Evolutionary conservation across 176 grass and related monocot species (phyloP).

Genomic region (Oropetium thomaeum): DNA sequence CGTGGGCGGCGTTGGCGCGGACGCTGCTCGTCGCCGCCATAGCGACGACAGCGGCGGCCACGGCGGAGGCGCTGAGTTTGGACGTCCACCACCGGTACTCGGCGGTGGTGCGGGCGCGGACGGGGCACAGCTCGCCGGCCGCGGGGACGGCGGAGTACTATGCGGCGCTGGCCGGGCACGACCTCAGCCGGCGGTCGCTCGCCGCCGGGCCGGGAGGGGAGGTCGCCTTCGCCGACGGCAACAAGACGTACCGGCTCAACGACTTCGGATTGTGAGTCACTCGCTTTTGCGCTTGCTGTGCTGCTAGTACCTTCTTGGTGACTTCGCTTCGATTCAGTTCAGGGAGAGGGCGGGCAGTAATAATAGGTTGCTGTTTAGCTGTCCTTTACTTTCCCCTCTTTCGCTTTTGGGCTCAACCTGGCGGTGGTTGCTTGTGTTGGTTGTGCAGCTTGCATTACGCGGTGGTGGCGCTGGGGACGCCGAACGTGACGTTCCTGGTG

Average conservation of each 20-base stretch:
- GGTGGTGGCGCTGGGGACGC: constrained; percentile 68
- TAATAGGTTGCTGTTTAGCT: neutral
- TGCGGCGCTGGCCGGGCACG: constrained; percentile 59
- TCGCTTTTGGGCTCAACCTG: constrained; percentile 25
- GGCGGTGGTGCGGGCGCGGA: constrained; percentile 54
- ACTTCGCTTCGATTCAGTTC: neutral
- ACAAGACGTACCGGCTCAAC: constrained; percentile 44
- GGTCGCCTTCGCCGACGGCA: constrained; percentile 65
- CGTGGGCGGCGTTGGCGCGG: constrained; percentile 8
- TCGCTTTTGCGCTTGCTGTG: too few relatives aligned
- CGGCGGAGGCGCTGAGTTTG: constrained; percentile 47
- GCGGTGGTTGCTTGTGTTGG: constrained; percentile 31
- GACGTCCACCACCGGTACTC: constrained; percentile 96
- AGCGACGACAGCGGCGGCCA: neutral
- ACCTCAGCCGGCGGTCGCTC: constrained; percentile 60
- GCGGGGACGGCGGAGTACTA: constrained; percentile 65
- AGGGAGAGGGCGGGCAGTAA: neutral
- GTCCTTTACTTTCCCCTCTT: neutral
- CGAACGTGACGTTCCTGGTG: constrained; percentile 85
- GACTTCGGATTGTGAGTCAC: constrained; percentile 68
- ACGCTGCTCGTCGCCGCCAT: constrained; percentile 16
- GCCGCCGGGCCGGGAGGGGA: neutral
- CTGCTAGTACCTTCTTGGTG: neutral
- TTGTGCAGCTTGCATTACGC: constrained; percentile 84
- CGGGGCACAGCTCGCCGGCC: constrained; percentile 43